Evolutionary conservation across 2,329 filamentous ascomycete species (phyloP).

Genomic region (Trichoderma endophyticum): DNA sequence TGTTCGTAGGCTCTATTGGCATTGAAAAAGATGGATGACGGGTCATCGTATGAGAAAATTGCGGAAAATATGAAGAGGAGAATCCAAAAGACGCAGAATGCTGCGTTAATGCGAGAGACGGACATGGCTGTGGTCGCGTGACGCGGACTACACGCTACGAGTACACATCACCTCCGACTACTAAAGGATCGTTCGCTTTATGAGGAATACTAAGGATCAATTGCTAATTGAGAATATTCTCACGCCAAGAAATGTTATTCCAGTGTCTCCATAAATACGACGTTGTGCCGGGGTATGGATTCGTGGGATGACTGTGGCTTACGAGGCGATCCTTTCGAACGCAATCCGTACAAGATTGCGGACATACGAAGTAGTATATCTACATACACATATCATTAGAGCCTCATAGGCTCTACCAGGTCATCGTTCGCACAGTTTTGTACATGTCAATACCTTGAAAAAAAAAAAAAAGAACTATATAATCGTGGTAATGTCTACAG

Average conservation of each 20-base stretch:
- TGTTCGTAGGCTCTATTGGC: slow-evolving; percentile 28
- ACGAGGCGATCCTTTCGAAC: not conserved
- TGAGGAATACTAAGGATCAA: not conserved
- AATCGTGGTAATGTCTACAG: not conserved
- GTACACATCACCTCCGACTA: not conserved
- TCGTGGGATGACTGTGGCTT: not conserved
- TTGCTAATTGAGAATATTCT: not conserved
- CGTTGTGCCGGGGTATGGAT: not conserved
- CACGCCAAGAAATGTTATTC: not conserved
- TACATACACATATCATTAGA: not conserved
- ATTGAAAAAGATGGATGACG: slow-evolving; percentile 35
- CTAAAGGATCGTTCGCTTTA: not conserved
- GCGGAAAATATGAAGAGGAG: slow-evolving; percentile 29
- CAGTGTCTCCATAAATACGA: not conserved
- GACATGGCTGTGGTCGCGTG: slow-evolving; percentile 22
- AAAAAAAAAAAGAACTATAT: not conserved
- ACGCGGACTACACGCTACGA: not conserved
- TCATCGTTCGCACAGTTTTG: not conserved
- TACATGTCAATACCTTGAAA: not conserved
- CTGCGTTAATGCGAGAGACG: slow-evolving; percentile 30
- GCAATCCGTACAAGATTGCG: not conserved
- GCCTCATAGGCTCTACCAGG: not conserved
- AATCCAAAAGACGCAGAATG: slow-evolving; percentile 33
- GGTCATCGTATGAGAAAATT: slow-evolving; percentile 34
- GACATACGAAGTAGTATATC: not conserved